phyloP scores from a whole-genome alignment of 371 early-diverging fungal genomes.

The Mycotypha africana region DNA sequence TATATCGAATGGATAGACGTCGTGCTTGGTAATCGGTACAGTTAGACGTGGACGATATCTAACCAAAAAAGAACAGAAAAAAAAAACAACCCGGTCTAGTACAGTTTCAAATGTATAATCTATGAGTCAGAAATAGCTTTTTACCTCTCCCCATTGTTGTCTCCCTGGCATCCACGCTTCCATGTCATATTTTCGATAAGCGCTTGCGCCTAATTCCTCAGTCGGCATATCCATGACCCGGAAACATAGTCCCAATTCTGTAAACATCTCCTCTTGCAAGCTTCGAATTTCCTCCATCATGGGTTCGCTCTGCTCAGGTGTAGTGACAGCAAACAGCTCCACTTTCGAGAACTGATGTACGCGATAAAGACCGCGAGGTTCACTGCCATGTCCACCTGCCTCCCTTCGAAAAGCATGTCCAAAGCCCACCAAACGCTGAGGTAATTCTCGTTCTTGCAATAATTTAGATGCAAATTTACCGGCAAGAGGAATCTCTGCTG shows the following conservation, averaged over 20 bases:
- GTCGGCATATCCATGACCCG: constrained; percentile 91
- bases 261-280: constrained; percentile 75
- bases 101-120: too few species aligned
- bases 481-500: constrained; percentile 91
- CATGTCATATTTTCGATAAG: constrained; percentile 88
- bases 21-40: constrained; percentile 88
- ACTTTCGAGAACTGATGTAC: constrained; percentile 95
- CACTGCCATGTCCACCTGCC: constrained; percentile 78
- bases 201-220: constrained; percentile 88
- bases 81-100: too few species aligned
- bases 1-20: constrained; percentile 63
- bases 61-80: not conserved
- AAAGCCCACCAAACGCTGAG: constrained; percentile 70
- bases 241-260: constrained; percentile 77
- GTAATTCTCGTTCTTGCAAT: constrained; percentile 54
- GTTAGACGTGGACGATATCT: constrained; percentile 79
- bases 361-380: constrained; percentile 85
- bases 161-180: constrained; percentile 96
- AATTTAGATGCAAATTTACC: constrained; percentile 71
- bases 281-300: constrained; percentile 66
- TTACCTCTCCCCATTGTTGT: constrained; percentile 83
- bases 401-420: constrained; percentile 89
- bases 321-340: constrained; percentile 81
- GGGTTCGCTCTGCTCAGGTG: constrained; percentile 56
- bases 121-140: too few species aligned